Base-by-base conservation (phyloP, 179 eudicot species). In the Beta macrorhiza region DNA sequence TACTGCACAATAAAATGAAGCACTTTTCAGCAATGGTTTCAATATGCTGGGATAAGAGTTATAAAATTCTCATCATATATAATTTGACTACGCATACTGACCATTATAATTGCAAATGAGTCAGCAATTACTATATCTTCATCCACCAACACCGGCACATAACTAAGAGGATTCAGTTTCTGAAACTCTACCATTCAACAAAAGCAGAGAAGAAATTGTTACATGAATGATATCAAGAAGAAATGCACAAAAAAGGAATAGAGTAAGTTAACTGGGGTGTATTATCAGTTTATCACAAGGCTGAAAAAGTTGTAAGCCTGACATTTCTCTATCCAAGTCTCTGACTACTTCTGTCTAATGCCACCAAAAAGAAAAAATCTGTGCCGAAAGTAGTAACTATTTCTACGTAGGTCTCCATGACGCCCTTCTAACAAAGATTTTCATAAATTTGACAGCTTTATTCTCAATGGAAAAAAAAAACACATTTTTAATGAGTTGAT, bases 61-160 rank as follows among this genome's bases (percentile, higher is more conserved):
- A 7, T 20, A 56, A 32, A 64, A 71, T 1, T 58, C 19, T 53
- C 20, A 20, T 62, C 17, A 56, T 8, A 69, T 16, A 52, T 13
- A 32, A 19, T 15, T 16, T 14, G 55, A 10, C 6, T 47, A 73
- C 14, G 56, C 55, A 32, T 15, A 82, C 91, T 83, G 74, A 92
- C 99, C 97, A 92, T 77, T 79, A 92, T 71, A 69, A 96, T 92
- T 49, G 98, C 98, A 79, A 91, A 88, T 74, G 97, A 93, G 80
- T 96, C 99, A 8, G 92, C 86, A 79, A 92, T 11, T 56, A 88
- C 91, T 49, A 83, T 67, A 83, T 90, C 92, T 47, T 85, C 98
- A 86, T 94, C 96, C 68, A 89, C 92, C 91, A 94, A 83, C 73
- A 82, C 92, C 13, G 99, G 99, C 22, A 96, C 98, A 78, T 78